Evolutionary conservation across 768 basidiomycete species (phyloP), one percentile per base, ranked within the genome.

Genomic region (Myochromella boudieri): DNA sequence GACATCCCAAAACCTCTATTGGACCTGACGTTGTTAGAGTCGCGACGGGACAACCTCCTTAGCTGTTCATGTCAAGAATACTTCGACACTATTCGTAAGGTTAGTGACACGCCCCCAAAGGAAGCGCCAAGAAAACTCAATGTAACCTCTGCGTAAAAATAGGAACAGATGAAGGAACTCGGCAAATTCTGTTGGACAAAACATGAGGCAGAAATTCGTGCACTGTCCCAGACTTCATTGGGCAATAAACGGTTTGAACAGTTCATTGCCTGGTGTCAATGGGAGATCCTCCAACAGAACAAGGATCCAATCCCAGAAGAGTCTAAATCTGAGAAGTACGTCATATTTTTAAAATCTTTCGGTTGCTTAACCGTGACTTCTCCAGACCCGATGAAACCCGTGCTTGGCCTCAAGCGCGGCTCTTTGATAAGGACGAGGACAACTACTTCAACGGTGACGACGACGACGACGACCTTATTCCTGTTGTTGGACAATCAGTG

Each of bases 51-150:
- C 65, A 99, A 95, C 68, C 76, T 99, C 51, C 72, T 99, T 44
- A 90, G 87, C 57, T 94, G 93, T 58, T 91, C 94, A 29, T 97
- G 93, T 72, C 87, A 97, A 64, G 97, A 98, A 64, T 88, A 90
- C 53, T 94, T 98, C 58, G 97, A 99, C 57, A 78, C 81, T 55
- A 88, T 98, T 66, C 84, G 93, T 44, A 79, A 82, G 70, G 94
- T 95, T 52, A 52, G 80, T 67, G n/a, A 15, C n/a, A 8, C 29
- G 24, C 6, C 27, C 18, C 12, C 41, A 37, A 40, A 6, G 18
- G 20, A 10, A 7, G n/a, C 37, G 11, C 4, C 20, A 10, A 20
- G 9, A 5, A 8, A 21, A 14, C 24, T 40, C 36, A 48, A 31
- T 37, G 21, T 48, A 14, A 20, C 15, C 27, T 12, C 42, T 32